Evolutionary conservation across 2,329 filamentous ascomycete genomes (phyloP), one percentile per base, ranked within the genome.

Genomic region (Exophiala mesophila): DNA sequence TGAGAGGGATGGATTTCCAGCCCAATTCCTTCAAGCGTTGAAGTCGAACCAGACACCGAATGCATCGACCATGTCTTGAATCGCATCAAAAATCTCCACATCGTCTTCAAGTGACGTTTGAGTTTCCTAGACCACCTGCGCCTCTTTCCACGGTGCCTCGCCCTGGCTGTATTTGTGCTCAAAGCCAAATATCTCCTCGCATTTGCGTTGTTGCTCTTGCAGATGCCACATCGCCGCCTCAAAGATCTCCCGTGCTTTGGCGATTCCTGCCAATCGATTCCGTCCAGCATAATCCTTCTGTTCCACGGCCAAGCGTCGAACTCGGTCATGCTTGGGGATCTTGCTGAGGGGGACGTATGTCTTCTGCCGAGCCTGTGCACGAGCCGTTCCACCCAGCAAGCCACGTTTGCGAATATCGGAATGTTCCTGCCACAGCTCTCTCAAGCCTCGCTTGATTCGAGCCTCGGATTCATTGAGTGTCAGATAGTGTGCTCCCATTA

Each of bases 321-420:
- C 10, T n/a, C 36, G 19, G 4, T 36, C n/a, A 10, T 33, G 16
- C 4, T 19, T 10, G 13, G 29, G 18, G n/a, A 41, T 23, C 12
- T 40, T 16, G 3, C 24, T 16, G 29, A 44, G 29, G 8, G 17
- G 40, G 2, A 44, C 33, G 24, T 44, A 47, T 17, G 12, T 31
- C 15, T 31, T 37, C 5, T 24, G 30, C 8, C 33, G 29, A 15
- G 12, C 12, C 19, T 41, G 36, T 30, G 37, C 41, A 24, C 47
- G 47, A 10, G 47, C 47, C 9, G 23, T 37, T 21, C 47, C 47
- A 15, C 47, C 44, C 12, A 20, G 21, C 6, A 50, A 37, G 10
- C 47, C 47, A n/a, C 44, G 36, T 30, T 20, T 44, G 21, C 46
- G 41, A 28, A 45, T 12, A 26, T 45, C 36, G 5, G 21, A 6